phyloP scores from a whole-genome alignment of 1,139 yeast species.

The Protomyces lactucae-debilis region DNA sequence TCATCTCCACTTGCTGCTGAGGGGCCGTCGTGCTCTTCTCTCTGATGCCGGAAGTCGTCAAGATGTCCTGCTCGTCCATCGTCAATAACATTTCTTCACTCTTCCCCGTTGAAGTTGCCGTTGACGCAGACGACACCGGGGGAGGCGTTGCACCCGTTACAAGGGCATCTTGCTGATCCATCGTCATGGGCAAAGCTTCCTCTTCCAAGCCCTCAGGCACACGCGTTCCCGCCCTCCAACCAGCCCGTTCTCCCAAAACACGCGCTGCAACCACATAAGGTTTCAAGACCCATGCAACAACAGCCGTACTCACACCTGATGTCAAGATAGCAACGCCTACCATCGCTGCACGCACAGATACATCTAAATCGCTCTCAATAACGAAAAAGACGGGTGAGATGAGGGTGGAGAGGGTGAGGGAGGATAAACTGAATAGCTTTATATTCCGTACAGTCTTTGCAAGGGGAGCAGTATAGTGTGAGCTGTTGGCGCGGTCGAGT shows the following conservation, averaged over 20 bases:
- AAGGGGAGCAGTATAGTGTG: conserved; percentile 8
- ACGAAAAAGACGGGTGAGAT: conserved; percentile 25
- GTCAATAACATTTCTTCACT: not conserved
- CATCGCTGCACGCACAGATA: conserved; percentile 18
- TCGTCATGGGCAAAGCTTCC: not conserved
- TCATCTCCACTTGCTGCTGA: conserved; percentile 4
- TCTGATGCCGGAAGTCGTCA: not conserved
- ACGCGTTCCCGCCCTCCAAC: not conserved
- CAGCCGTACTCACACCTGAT: conserved; percentile 83
- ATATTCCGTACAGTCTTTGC: conserved; percentile 21
- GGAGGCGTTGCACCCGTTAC: not conserved
- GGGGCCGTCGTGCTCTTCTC: conserved; percentile 2
- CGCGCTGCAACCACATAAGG: conserved; percentile 24
- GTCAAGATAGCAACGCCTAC: conserved; percentile 24
- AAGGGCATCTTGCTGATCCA: not conserved
- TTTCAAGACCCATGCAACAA: conserved; percentile 44
- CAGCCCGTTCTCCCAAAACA: not conserved
- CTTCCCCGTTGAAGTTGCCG: not conserved
- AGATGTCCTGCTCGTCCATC: not conserved
- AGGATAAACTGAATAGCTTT: conserved; percentile 18
- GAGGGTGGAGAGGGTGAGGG: conserved; percentile 19
- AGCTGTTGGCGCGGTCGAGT: conserved; percentile 2
- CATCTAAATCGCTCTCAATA: conserved; percentile 16
- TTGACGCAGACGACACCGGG: not conserved
- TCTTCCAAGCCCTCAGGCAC: not conserved